phyloP scores from a whole-genome alignment of 352 stramenopile genomes.

The Globisporangium emineosum region DNA sequence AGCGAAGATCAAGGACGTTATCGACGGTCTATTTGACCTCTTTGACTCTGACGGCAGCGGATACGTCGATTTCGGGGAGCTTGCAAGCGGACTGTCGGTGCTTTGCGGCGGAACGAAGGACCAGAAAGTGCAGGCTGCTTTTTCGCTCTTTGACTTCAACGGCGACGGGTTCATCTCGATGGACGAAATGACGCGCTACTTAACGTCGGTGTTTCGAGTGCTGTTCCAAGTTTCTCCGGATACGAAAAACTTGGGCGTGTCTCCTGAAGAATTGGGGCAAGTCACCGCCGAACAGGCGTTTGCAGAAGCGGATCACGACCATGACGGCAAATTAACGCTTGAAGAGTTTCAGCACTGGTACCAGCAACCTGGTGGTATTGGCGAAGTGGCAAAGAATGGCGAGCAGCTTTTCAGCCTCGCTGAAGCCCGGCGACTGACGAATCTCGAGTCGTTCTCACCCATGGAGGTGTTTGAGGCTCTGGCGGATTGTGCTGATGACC shows the following conservation, averaged over 20 bases:
- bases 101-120: constrained; percentile 82
- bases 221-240: constrained; percentile 80
- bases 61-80: constrained; percentile 79
- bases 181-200: constrained; percentile 85
- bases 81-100: constrained; percentile 79
- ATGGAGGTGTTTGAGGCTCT: constrained; percentile 80
- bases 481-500: constrained; percentile 62
- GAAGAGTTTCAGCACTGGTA: constrained; percentile 89
- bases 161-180: constrained; percentile 85
- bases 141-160: constrained; percentile 88
- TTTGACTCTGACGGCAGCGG: constrained; percentile 78
- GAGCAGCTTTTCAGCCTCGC: constrained; percentile 77
- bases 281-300: constrained; percentile 80
- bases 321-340: constrained; percentile 75
- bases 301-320: constrained; percentile 58
- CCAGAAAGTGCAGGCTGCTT: constrained; percentile 84
- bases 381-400: constrained; percentile 72
- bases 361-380: constrained; percentile 62
- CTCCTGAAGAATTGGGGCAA: constrained; percentile 74
- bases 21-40: constrained; percentile 74
- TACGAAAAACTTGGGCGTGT: constrained; percentile 52
- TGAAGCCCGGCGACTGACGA: constrained; percentile 70
- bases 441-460: constrained; percentile 64
- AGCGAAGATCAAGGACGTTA: constrained; percentile 49
- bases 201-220: constrained; percentile 86